A percentile compares a stretch with the other conserved stretches of the same genome.
Conservation (phyloP, 495 filamentous ascomycete species). For the Chlorociboria aeruginascens region DNA sequence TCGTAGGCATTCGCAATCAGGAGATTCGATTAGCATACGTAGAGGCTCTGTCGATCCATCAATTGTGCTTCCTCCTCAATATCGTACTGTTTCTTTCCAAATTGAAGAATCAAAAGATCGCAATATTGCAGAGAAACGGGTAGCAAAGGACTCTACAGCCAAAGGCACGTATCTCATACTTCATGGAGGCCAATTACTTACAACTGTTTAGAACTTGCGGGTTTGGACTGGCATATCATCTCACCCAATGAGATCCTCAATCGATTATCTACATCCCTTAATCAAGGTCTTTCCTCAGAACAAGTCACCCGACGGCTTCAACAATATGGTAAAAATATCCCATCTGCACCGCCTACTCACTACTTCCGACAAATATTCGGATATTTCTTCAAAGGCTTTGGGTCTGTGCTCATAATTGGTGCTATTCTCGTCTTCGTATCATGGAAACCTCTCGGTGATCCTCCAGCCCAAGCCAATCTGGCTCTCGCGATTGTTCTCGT, state of each 20-base stretch:
- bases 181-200: not conserved
- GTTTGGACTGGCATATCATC: constrained; percentile 45
- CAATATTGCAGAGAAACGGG: constrained; percentile 24
- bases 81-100: constrained; percentile 40
- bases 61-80: constrained; percentile 39
- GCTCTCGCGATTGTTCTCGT: constrained; percentile 54
- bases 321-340: constrained; percentile 49
- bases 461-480: constrained; percentile 50
- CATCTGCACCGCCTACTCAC: constrained; percentile 44
- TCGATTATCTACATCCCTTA: constrained; percentile 36
- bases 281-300: constrained; percentile 37
- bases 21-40: constrained; percentile 12
- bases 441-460: constrained; percentile 59
- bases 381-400: constrained; percentile 65
- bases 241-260: constrained; percentile 39
- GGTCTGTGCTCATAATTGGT: constrained; percentile 49
- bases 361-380: constrained; percentile 43
- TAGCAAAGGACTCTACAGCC: constrained; percentile 28
- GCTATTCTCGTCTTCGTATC: constrained; percentile 53
- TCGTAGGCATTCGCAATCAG: constrained; percentile 8
- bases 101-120: constrained; percentile 38
- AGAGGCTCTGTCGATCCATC: constrained; percentile 31
- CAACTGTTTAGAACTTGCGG: constrained; percentile 23
- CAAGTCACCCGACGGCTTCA: constrained; percentile 34
- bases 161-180: constrained; percentile 22